Conservation (phyloP, 2,329 filamentous ascomycete species). For the Tolypocladium sp. region DNA sequence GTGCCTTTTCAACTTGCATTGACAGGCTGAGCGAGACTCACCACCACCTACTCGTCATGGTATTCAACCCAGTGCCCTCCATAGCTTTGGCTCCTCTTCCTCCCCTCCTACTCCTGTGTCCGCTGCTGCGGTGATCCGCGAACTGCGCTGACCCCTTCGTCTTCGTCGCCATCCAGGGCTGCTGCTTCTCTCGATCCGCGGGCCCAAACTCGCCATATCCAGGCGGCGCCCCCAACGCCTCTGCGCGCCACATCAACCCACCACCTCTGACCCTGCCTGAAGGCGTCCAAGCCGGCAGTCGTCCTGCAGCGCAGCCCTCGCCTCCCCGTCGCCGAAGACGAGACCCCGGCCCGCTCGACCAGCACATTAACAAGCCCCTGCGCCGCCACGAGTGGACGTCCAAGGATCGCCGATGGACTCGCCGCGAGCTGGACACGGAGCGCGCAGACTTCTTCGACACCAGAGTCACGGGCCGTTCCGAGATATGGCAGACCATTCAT, state of each 20-base stretch:
- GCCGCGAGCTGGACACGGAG: constrained; percentile 58
- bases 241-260: constrained; percentile 44
- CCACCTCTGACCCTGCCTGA: constrained; percentile 23
- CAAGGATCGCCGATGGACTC: constrained; percentile 58
- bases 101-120: neutral
- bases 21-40: neutral
- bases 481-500: constrained; percentile 73
- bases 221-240: constrained; percentile 37
- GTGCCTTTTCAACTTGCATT: neutral
- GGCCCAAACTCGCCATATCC: constrained; percentile 46
- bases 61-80: neutral
- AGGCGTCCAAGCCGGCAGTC: constrained; percentile 12
- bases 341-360: constrained; percentile 36
- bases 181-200: constrained; percentile 45
- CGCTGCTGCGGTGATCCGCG: neutral
- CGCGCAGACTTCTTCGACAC: constrained; percentile 86
- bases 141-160: neutral
- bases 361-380: constrained; percentile 64
- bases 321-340: constrained; percentile 22
- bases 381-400: constrained; percentile 58
- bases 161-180: constrained; percentile 33
- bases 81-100: neutral
- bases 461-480: constrained; percentile 63
- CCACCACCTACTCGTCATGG: constrained; percentile 1
- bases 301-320: constrained; percentile 1